A percentile compares a stretch with the other conserved stretches of the same genome.
These are phyloP conservation scores for Mycena venus DNA, from an alignment of 768 basidiomycete genomes.

Conservation along the genomic window DNA sequence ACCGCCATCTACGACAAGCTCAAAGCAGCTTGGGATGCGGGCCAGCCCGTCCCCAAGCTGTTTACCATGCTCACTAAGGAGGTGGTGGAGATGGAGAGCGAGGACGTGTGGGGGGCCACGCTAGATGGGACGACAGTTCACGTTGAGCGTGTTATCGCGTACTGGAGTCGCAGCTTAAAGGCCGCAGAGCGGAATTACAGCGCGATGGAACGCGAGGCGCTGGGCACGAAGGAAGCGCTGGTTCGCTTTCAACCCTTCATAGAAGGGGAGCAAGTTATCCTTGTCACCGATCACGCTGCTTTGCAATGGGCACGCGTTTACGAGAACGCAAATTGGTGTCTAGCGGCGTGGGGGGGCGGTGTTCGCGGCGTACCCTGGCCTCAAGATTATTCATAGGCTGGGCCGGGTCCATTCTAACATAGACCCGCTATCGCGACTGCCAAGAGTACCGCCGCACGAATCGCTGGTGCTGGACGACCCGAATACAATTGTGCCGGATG, in stretches of 20 bases:
- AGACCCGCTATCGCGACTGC: conserved; percentile 14
- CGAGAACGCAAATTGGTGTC: conserved; percentile 33
- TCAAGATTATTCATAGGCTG: conserved; percentile 45
- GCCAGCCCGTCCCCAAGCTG: no score
- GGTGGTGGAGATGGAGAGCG: no score
- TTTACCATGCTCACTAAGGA: no score
- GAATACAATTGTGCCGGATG: not conserved
- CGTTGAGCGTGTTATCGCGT: no score
- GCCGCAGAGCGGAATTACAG: no score
- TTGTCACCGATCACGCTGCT: conserved; percentile 32
- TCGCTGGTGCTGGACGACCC: not conserved
- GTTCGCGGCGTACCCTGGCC: conserved; percentile 40
- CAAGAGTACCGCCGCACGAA: not conserved
- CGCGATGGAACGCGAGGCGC: no score
- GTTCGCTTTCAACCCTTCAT: not conserved
- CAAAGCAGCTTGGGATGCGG: no score
- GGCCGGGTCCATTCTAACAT: conserved; percentile 45
- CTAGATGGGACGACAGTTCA: no score
- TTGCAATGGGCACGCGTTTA: conserved; percentile 28
- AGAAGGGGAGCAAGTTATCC: not conserved
- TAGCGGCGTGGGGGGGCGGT: conserved; percentile 43
- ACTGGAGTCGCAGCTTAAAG: no score
- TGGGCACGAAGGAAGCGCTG: not conserved
- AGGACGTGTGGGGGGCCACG: no score
- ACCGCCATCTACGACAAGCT: no score